These are phyloP conservation scores for Tremella mesenterica DNA, from an alignment of 768 basidiomycete genomes.

Conservation along the genomic window DNA sequence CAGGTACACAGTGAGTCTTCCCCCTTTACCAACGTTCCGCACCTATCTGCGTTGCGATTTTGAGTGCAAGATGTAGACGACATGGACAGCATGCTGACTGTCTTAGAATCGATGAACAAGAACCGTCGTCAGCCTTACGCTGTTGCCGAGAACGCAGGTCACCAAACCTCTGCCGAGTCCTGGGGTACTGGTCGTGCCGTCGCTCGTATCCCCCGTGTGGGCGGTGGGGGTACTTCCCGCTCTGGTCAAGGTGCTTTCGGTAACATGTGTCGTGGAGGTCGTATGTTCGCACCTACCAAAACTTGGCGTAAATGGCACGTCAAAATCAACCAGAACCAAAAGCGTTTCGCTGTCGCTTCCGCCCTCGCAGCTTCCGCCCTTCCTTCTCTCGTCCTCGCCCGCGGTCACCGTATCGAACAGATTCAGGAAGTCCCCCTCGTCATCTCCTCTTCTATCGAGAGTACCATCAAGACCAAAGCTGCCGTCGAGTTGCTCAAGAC, in stretches of 20 bases:
- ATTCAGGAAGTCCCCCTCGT: conserved; percentile 95
- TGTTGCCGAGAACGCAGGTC: conserved; percentile 94
- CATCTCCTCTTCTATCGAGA: conserved; percentile 66
- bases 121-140: conserved; percentile 96
- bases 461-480: conserved; percentile 91
- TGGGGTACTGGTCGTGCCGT: conserved; percentile 99
- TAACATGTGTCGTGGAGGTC: conserved; percentile 99
- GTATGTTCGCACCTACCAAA: conserved; percentile 99
- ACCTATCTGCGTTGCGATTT: background rate
- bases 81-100: background rate
- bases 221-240: conserved; percentile 95
- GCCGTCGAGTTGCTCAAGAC: conserved; percentile 87
- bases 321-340: conserved; percentile 99
- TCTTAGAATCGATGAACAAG: conserved; percentile 87
- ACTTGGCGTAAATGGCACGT: conserved; percentile 99
- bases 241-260: conserved; percentile 99
- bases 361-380: conserved; percentile 96
- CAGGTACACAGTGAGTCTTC: conserved; percentile 90
- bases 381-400: conserved; percentile 94
- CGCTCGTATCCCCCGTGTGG: conserved; percentile 99
- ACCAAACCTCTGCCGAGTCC: conserved; percentile 97
- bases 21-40: too few relatives aligned
- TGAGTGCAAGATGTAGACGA: background rate
- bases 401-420: conserved; percentile 96
- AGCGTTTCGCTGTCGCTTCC: conserved; percentile 93